Conservation (phyloP, 2,329 filamentous ascomycete species). For the Botrytis hyacinthi region DNA sequence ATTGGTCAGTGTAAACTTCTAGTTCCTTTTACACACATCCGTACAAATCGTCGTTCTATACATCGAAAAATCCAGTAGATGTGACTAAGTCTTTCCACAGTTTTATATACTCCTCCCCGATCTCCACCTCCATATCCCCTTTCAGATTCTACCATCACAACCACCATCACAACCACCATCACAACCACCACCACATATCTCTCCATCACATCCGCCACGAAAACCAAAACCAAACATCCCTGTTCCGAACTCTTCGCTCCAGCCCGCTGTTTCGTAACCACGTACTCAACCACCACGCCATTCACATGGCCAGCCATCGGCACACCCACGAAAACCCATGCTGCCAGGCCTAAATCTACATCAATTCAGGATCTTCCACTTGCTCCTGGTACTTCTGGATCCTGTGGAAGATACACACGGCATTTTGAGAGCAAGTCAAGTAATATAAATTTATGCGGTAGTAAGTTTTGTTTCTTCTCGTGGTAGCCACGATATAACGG, state of each 20-base stretch:
- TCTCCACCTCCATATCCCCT: not conserved
- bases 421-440: not conserved
- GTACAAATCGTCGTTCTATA: not conserved
- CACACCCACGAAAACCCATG: not conserved
- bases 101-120: not conserved
- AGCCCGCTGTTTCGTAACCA: not conserved
- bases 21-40: not conserved
- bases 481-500: too few relatives aligned
- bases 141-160: not conserved
- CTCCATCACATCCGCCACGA: not conserved
- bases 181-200: not conserved
- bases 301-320: not conserved
- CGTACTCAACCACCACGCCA: not conserved
- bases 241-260: not conserved
- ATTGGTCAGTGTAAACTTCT: not conserved
- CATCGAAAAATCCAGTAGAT: not conserved
- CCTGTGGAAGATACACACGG: not conserved
- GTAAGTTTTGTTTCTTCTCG: not conserved
- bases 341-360: not conserved
- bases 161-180: not conserved
- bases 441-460: accelerated
- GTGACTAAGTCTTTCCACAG: not conserved
- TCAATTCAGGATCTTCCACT: not conserved
- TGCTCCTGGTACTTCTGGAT: not conserved
- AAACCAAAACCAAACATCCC: not conserved